Base-by-base conservation (phyloP, 139 green algal genomes). In the Chlorella sorokiniana region DNA sequence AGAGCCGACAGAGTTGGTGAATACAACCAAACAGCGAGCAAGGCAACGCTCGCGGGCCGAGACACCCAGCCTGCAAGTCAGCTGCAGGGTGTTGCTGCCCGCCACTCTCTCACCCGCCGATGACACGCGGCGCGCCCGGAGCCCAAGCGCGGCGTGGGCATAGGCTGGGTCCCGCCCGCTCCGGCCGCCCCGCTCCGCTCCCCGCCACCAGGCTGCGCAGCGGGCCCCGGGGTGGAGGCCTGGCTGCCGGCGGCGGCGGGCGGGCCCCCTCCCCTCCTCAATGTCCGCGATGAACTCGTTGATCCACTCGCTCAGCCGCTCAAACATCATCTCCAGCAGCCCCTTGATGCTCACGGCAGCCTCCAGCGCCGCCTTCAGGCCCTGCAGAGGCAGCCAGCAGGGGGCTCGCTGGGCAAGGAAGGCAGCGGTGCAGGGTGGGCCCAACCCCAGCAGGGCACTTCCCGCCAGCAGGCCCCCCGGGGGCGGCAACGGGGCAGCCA, bases 251-350 rank as follows among this genome's bases (percentile, higher is more conserved):
- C 20, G 59, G 59, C 59, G 59, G 9, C 20, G 23, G 20, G 59
- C 23, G 20, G 59, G 10, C 35, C 25, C 69, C 74, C n/a, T n/a
- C 27, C 20, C 64, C 25, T 51, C 27, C 65, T 84, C 82, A 20
- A 94, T 85, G 76, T 94, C 91, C 10, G 48, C 45, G 1, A 95
- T 78, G 82, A 94, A 94, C 31, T 90, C 88, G 37, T 86, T 52
- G 16, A 95, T 91, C 88, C 87, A 94, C 9, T 91, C 88, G 35
- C 59, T 70, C 33, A 93, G 81, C 51, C 88, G 83, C 40, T 89
- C 82, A 73, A 91, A 90, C 85, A 96, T 91, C 94, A 97, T 97
- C 69, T 97, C 94, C 51, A 96, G 69, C 38, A 97, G 83, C 1
- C 89, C 89, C 78, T 90, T 90, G 37, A 93, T 68, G 51, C 40